phyloP scores from a whole-genome alignment of 2,329 filamentous ascomycete species.

The Zymoseptoria passerinii region DNA sequence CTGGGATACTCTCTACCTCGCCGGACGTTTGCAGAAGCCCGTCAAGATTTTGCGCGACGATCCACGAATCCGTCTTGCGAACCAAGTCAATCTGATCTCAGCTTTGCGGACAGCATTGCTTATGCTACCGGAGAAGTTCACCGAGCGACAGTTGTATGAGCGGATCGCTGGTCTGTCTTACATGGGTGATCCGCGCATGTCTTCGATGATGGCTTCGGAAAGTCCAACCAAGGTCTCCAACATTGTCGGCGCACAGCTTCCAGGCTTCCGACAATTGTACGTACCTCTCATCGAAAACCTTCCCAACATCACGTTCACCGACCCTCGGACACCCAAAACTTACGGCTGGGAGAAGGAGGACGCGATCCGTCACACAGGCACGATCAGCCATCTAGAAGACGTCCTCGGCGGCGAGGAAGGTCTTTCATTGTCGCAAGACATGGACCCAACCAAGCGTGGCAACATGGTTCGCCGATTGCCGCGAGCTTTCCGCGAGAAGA shows the following conservation, averaged over 20 bases:
- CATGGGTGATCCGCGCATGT: constrained; percentile 93
- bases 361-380: constrained; percentile 29
- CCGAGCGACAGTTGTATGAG: constrained; percentile 77
- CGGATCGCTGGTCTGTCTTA: constrained; percentile 92
- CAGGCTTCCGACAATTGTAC: constrained; percentile 87
- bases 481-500: constrained; percentile 71
- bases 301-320: constrained; percentile 75
- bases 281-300: constrained; percentile 80
- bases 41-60: constrained; percentile 97
- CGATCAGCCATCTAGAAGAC: constrained; percentile 48
- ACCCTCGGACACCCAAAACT: constrained; percentile 48
- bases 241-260: constrained; percentile 84
- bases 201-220: constrained; percentile 57
- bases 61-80: constrained; percentile 81
- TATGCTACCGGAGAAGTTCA: constrained; percentile 74
- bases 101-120: constrained; percentile 84
- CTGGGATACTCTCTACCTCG: constrained; percentile 95
- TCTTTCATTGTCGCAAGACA: constrained; percentile 70
- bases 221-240: constrained; percentile 88
- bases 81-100: constrained; percentile 90
- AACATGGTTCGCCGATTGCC: constrained; percentile 96
- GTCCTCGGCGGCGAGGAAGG: constrained; percentile 48
- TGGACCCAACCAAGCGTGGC: constrained; percentile 80
- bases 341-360: constrained; percentile 32
- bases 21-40: constrained; percentile 89